Percentiles rank a stretch among this genome's conserved stretches.
phyloP scores from a whole-genome alignment of 192 early-diverging fungal species.

The Gonapodya sp. region DNA sequence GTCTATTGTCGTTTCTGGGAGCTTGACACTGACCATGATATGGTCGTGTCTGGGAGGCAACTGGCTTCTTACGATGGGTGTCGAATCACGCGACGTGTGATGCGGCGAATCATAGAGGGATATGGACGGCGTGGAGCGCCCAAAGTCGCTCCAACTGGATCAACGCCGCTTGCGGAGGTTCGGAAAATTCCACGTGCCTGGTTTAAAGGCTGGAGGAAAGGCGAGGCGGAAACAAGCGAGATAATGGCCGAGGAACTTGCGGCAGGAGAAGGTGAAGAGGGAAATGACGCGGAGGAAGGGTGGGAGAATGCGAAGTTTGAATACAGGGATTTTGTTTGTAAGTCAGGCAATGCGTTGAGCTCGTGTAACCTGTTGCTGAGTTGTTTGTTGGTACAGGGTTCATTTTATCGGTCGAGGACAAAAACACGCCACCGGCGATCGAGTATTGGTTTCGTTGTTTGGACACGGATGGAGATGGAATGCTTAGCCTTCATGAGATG shows the following conservation, averaged over 20 bases:
- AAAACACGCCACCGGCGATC: constrained; percentile 45
- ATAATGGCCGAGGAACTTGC: neutral
- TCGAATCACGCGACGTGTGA: constrained; percentile 56
- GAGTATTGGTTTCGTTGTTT: constrained; percentile 91
- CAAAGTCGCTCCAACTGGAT: neutral
- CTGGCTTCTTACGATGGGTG: constrained; percentile 63
- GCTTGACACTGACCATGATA: constrained; percentile 80
- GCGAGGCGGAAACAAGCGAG: constrained; percentile 4
- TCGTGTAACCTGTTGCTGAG: neutral
- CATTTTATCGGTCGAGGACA: constrained; percentile 72
- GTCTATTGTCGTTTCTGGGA: constrained; percentile 97
- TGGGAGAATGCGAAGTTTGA: constrained; percentile 11
- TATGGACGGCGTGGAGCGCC: constrained; percentile 26
- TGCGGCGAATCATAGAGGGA: constrained; percentile 63
- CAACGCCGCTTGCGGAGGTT: neutral
- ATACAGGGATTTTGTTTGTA: constrained; percentile 69
- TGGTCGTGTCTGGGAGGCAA: constrained; percentile 58
- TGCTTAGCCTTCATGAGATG: constrained; percentile 75
- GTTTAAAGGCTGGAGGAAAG: constrained; percentile 3
- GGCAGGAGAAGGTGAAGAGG: neutral
- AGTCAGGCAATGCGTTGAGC: neutral
- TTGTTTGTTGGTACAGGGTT: constrained; percentile 37
- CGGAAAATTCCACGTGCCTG: neutral
- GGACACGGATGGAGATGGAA: constrained; percentile 83
- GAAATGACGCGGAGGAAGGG: neutral